Conservation (phyloP, 179 eudicot species). For the Silene coronaria region DNA sequence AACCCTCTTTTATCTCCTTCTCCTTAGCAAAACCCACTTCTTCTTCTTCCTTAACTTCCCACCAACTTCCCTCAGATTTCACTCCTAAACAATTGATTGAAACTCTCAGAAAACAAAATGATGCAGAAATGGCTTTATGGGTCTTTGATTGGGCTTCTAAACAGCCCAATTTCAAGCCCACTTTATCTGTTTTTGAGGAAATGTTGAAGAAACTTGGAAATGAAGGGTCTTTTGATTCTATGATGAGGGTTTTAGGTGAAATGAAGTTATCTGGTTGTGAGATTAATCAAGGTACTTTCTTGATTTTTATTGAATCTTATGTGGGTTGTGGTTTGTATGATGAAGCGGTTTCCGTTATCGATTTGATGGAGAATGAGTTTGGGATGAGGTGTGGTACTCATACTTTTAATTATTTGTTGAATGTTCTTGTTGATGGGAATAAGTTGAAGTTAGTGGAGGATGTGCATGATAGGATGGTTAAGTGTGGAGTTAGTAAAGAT, state of each 20-base stretch:
- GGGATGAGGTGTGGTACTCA: conserved; percentile 50
- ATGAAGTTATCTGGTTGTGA: conserved; percentile 45
- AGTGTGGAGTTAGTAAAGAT: conserved; percentile 50
- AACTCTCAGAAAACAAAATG: conserved; percentile 46
- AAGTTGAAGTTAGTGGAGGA: conserved; percentile 66
- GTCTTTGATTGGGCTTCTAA: conserved; percentile 79
- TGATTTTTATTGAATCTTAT: conserved; percentile 64
- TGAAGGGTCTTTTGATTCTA: conserved; percentile 61
- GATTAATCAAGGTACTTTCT: conserved; percentile 58
- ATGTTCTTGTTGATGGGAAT: conserved; percentile 84
- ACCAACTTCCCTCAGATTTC: conserved; percentile 49
- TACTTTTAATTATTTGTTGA: conserved; percentile 60
- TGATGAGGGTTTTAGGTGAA: conserved; percentile 54
- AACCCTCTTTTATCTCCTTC: conserved; percentile 24
- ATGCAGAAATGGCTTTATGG: conserved; percentile 53
- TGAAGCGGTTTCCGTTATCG: conserved; percentile 68
- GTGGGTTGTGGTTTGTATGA: conserved; percentile 49
- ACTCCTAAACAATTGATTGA: conserved; percentile 61
- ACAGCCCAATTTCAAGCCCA: conserved; percentile 72
- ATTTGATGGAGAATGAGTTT: conserved; percentile 61
- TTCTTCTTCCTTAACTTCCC: conserved; percentile 20
- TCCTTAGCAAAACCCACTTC: conserved; percentile 24
- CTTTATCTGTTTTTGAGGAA: conserved; percentile 57
- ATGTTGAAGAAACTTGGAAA: conserved; percentile 59
- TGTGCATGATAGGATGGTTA: conserved; percentile 67